Base-by-base conservation (phyloP, 495 filamentous ascomycete species). In the Opeltia flavorubescens region DNA sequence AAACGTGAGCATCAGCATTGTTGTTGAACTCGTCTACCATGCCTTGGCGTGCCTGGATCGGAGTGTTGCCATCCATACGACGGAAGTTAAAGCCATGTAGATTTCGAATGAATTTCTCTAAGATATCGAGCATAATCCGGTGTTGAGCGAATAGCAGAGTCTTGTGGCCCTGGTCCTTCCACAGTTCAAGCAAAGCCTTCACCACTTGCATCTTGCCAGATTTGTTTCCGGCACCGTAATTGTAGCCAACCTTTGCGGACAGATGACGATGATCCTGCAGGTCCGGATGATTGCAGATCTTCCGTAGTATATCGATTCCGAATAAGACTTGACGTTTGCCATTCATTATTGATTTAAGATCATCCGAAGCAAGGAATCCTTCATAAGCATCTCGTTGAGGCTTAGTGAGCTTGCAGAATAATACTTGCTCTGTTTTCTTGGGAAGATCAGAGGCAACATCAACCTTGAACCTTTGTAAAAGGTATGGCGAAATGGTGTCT, bases 281-380 rank as follows among this genome's bases (percentile, higher is more conserved):
- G 61, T 98, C 89, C 1, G 91, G 89, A 54, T 98, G 91, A 56
- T 96, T 96, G 66, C 91, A 95, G 35, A 98, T 87, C 67, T 98
- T 98, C 47, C 91, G 83, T 29, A 98, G 66, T 21, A 86, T 82
- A 55, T 95, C 87, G 46, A 98, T 84, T 7, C 87, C 89, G 57
- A 80, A 89, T 1, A 98, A 66, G 2, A 83, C 80, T 50, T 93
- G 83, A n/a, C 75, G 70, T 20, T 75, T 80, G 24, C 81, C 80
- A 31, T 72, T 75, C 11, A 85, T 59, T 46, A 98, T 89, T 0
- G 78, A 72, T 15, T 71, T 72, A 74, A 95, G 84, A 23, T 94
- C 87, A 11, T 82, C 74, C 0, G 87, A 94, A 27, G 64, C 66
- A n/a, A 98, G 69, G 55, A 95, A 95, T 8, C 67, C 56, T 55